A percentile compares a stretch with the other conserved stretches of the same genome.
phyloP scores from a whole-genome alignment of 768 basidiomycete species.

The Tubosaeta sp. region DNA sequence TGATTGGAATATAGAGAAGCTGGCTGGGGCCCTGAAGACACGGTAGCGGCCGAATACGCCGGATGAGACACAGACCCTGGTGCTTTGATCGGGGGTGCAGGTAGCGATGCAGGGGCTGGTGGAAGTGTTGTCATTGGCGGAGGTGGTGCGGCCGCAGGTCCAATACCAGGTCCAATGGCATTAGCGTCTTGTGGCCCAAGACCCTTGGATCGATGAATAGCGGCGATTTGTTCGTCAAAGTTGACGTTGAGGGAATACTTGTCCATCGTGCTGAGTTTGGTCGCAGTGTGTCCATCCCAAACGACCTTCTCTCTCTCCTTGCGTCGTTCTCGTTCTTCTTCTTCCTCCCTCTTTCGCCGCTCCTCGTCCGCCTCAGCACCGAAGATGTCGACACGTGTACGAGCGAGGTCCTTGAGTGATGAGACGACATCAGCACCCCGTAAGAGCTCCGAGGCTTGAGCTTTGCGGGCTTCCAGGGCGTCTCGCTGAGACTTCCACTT shows the following conservation, averaged over 20 bases:
- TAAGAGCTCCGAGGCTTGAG: conserved; percentile 82
- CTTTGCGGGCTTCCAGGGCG: conserved; percentile 81
- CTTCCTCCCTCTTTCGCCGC: conserved; percentile 79
- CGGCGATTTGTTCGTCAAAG: conserved; percentile 97
- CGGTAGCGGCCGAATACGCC: conserved; percentile 75
- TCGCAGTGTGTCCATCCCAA: conserved; percentile 98
- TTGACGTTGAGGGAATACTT: conserved; percentile 92
- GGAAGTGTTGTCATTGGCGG: conserved; percentile 60
- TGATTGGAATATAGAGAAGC: conserved; percentile 62
- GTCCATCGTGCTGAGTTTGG: conserved; percentile 87
- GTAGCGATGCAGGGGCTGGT: conserved; percentile 67
- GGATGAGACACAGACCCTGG: conserved; percentile 38
- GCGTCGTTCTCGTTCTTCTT: conserved; percentile 73
- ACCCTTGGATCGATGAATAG: conserved; percentile 91
- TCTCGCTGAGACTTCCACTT: conserved; percentile 97
- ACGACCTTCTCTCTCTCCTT: conserved; percentile 93
- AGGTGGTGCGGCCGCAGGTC: conserved; percentile 70
- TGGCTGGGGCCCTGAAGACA: conserved; percentile 91
- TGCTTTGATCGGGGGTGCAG: conserved; percentile 57
- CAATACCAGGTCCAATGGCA: conserved; percentile 85
- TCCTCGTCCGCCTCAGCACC: conserved; percentile 93
- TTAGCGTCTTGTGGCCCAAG: conserved; percentile 77
- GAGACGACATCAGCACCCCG: conserved; percentile 92
- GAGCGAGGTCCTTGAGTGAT: conserved; percentile 88
- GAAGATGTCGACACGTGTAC: conserved; percentile 96